Percentiles rank a stretch among this genome's conserved stretches.
These are phyloP conservation scores for Rhodotorula sp. DNA, from an alignment of 1,284 basidiomycete genomes.

Conservation along the genomic window DNA sequence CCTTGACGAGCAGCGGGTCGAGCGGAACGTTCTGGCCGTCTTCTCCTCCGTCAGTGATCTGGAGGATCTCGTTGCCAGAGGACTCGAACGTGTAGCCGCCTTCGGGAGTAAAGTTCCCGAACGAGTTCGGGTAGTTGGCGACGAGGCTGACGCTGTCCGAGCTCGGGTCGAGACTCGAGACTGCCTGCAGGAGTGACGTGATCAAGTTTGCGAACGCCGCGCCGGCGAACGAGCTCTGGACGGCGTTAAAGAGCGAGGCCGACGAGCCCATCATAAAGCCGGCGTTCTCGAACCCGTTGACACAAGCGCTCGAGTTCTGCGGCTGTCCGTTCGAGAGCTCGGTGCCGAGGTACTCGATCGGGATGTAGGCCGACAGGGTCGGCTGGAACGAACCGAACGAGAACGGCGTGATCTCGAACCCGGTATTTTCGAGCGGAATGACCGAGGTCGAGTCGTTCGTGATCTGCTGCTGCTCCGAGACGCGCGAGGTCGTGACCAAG, in stretches of 20 bases:
- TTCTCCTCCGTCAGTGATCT: slow-evolving; percentile 47
- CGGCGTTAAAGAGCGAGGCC: slow-evolving; percentile 49
- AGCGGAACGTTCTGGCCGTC: slow-evolving; percentile 42
- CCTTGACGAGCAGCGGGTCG: slow-evolving; percentile 58
- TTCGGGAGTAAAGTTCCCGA: slow-evolving; percentile 30
- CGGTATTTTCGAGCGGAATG: slow-evolving; percentile 39
- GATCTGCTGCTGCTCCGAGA: slow-evolving; percentile 14
- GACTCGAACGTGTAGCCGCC: slow-evolving; percentile 37
- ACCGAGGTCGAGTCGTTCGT: slow-evolving; percentile 17
- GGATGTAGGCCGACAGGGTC: slow-evolving; percentile 59
- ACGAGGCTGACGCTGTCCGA: slow-evolving; percentile 30
- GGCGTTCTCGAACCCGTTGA: slow-evolving; percentile 64
- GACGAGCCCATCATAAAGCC: slow-evolving; percentile 51
- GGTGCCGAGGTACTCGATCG: slow-evolving; percentile 60
- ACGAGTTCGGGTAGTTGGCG: slow-evolving; percentile 42
- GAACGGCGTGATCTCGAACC: slow-evolving; percentile 57
- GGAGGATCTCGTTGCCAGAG: slow-evolving; percentile 43
- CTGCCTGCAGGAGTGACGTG: slow-evolving; percentile 45
- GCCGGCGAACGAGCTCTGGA: slow-evolving; percentile 28
- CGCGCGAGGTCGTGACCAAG: slow-evolving; percentile 34
- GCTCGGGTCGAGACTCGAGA: slow-evolving; percentile 46
- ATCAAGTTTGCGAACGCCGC: slow-evolving; percentile 13
- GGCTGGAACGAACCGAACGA: slow-evolving; percentile 70
- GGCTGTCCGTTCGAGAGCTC: slow-evolving; percentile 58
- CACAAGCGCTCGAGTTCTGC: slow-evolving; percentile 58